Evolutionary conservation across 164 flowering plant genomes (phyloP), one percentile per base, ranked within the genome.

Genomic region (Vitis rotundifolia): DNA sequence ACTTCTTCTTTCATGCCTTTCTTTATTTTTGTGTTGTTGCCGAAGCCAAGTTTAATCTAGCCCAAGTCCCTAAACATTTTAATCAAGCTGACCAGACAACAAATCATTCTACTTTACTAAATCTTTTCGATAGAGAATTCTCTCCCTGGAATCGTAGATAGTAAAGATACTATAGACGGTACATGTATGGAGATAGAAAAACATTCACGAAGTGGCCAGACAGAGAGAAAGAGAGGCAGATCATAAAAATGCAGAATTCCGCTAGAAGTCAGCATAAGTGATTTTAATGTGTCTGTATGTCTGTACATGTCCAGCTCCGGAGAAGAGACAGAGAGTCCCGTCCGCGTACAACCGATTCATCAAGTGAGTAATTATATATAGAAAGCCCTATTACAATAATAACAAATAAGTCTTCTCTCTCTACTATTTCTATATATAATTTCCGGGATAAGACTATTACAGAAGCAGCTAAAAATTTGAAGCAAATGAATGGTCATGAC

Each of bases 281-380:
- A 67, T 62, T 72, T 78, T 74, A 67, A 70, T 74, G 71, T 70
- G 72, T 76, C 55, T 74, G 64, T 80, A 14, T 61, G 5, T 67
- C 49, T 71, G 64, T 66, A 14, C 49, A 31, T 69, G 61, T 76
- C 61, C 80, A 88, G 92, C 88, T 66, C 92, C 90, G 77, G 92
- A 88, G 85, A 88, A 88, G 83, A 70, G 92, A 82, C 90, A 88
- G 82, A 85, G 92, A 81, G 92, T 88, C 72, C 92, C 92, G n/a
- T 88, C 92, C 37, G 90, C 92, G 51, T 86, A 88, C 81, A 88
- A 88, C 80, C 78, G 88, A 44, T 88, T 88, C 83, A 88, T 88
- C 84, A 88, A 88, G 92, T 88, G 59, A 76, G 92, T 78, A 60
- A 55, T 69, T 53, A 51, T 71, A 18, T 59, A 6, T 37, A 22